Evolutionary conservation across 306 rosid species (phyloP).

Genomic region (Cucurbita maxima): DNA sequence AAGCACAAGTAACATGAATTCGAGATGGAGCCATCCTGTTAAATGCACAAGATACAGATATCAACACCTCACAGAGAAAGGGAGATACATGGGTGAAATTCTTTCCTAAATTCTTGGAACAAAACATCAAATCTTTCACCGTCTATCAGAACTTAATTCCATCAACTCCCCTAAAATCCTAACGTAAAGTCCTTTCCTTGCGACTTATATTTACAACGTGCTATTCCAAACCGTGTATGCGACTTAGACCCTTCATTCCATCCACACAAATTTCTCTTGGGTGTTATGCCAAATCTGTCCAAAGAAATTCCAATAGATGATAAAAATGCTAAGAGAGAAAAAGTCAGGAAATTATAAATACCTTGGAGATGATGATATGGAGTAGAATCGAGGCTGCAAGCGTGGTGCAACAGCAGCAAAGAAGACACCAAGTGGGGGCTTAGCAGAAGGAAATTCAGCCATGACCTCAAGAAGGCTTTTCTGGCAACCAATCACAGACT

Average conservation of each 20-base stretch:
- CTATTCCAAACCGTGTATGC: background rate
- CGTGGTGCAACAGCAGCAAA: conserved; percentile 89
- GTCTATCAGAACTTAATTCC: background rate
- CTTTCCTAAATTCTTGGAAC: background rate
- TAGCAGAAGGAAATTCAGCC: conserved; percentile 89
- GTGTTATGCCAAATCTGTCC: background rate
- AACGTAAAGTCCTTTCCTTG: background rate
- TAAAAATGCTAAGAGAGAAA: background rate
- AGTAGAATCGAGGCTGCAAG: conserved; percentile 83
- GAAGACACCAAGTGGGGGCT: conserved; percentile 87
- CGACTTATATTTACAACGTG: background rate
- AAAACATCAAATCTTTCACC: background rate
- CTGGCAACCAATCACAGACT: conserved; percentile 70
- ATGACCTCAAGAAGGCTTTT: conserved; percentile 90
- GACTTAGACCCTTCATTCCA: background rate
- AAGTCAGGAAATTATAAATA: conserved; percentile 2
- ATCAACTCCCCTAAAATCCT: background rate
- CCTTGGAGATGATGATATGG: conserved; percentile 98
- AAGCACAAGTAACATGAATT: conserved; percentile 93
- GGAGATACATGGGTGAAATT: no score
- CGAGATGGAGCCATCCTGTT: conserved; percentile 68
- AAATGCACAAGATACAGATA: conserved; percentile 1
- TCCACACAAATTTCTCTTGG: background rate
- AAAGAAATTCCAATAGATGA: background rate
- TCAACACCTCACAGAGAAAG: background rate